Evolutionary conservation across 768 basidiomycete species (phyloP).

Genomic region (Krasilnikovozyma curviuscula): DNA sequence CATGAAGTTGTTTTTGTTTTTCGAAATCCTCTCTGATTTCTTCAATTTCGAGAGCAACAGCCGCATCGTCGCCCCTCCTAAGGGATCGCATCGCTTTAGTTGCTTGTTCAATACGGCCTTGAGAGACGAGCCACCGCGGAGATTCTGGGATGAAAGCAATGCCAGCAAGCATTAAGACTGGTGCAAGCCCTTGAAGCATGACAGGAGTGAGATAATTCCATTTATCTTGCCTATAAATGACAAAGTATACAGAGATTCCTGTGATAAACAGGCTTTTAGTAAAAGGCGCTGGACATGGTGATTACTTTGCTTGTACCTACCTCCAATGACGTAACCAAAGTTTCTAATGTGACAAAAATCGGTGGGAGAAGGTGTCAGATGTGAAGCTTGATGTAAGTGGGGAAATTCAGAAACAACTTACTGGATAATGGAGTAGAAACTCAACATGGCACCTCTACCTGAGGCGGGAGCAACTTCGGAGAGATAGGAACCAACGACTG

Average conservation of each 20-base stretch:
- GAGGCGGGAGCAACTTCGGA: conserved; percentile 1
- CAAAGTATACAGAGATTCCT: too few relatives aligned
- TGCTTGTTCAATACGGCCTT: conserved; percentile 1
- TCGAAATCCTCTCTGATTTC: conserved; percentile 6
- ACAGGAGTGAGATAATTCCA: conserved; percentile 10
- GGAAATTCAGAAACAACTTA: too few relatives aligned
- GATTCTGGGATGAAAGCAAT: conserved; percentile 7
- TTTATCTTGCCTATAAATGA: too few relatives aligned
- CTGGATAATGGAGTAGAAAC: conserved; percentile 3
- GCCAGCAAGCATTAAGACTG: neutral
- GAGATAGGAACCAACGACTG: conserved; percentile 2
- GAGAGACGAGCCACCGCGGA: conserved; percentile 10
- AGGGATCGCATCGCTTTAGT: neutral
- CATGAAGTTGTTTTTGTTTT: neutral
- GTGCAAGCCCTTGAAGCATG: conserved; percentile 7
- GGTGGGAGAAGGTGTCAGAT: too few relatives aligned
- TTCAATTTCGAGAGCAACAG: too few relatives aligned
- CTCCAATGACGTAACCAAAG: too few relatives aligned
- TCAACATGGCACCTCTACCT: conserved; percentile 1
- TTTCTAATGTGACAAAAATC: too few relatives aligned
- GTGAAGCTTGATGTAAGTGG: too few relatives aligned
- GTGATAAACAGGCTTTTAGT: too few relatives aligned
- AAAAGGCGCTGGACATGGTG: too few relatives aligned
- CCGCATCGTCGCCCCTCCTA: neutral
- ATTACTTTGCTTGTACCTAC: too few relatives aligned